A percentile compares a stretch with the other conserved stretches of the same genome.
Evolutionary conservation across 352 stramenopile species (phyloP).

Genomic region (Blastocystis sp.): DNA sequence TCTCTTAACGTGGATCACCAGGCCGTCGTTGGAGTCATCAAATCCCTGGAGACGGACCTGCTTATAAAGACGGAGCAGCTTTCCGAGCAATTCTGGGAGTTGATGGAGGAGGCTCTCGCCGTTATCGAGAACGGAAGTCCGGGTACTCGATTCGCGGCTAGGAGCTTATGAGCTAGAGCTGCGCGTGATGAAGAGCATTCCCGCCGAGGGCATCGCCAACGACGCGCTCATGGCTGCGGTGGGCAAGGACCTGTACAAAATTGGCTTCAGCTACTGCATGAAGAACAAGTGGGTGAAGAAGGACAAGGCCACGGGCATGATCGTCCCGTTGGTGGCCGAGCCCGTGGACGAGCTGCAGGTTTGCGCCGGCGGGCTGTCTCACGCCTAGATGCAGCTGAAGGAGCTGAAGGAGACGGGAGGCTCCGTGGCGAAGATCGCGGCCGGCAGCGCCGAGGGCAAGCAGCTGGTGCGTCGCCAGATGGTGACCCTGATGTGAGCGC

Average conservation of each 20-base stretch:
- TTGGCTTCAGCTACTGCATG: conserved; percentile 92
- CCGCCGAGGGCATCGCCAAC: conserved; percentile 76
- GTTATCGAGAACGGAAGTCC: conserved; percentile 79
- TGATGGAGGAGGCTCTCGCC: conserved; percentile 84
- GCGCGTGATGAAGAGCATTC: conserved; percentile 81
- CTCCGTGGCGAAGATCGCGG: conserved; percentile 74
- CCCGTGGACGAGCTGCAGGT: conserved; percentile 11
- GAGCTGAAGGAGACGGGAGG: conserved; percentile 73
- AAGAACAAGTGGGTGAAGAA: conserved; percentile 95
- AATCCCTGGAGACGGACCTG: conserved; percentile 87
- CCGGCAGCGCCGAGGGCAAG: conserved; percentile 79
- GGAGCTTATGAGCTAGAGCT: conserved; percentile 35
- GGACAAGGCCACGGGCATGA: conserved; percentile 83
- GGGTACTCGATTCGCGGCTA: conserved; percentile 73
- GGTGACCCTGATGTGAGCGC: conserved; percentile 76
- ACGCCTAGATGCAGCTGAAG: conserved; percentile 72
- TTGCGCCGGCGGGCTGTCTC: not conserved
- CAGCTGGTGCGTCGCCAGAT: conserved; percentile 81
- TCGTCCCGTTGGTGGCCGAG: conserved; percentile 71
- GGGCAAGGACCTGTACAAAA: conserved; percentile 84
- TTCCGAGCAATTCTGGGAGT: conserved; percentile 84
- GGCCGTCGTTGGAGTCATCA: conserved; percentile 88
- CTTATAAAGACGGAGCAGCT: conserved; percentile 83
- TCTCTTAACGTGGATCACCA: conserved; percentile 83
- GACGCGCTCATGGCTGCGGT: conserved; percentile 74